Evolutionary conservation across 2,329 filamentous ascomycete species (phyloP), one percentile per base, ranked within the genome.

Genomic region (Chalara sp.): DNA sequence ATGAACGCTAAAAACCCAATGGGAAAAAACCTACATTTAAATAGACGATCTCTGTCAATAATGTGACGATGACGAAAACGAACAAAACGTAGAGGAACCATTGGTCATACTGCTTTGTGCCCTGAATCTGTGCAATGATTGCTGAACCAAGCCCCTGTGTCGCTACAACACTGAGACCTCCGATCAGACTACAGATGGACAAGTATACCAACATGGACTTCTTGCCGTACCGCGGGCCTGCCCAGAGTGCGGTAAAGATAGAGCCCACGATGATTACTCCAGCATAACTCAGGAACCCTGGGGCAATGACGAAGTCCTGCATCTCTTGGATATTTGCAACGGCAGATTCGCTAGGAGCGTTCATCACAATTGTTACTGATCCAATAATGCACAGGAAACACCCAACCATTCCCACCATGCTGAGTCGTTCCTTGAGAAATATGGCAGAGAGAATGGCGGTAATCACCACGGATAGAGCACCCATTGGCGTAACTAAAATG

Each of bases 131-230:
- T 0, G 92, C 88, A 50, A 96, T 80, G 56, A 99, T 91, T 13
- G 92, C 92, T 49, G 92, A 83, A 48, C 93, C 93, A 42, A 99
- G 72, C 13, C 93, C 93, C 69, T 97, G 92, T 3, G 91, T 97
- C 12, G 89, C 87, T 49, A 97, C 93, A 6, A 97, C 93, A 70
- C 90, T 96, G 64, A 97, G 74, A 1, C 91, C 93, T 57, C 93
- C 93, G 54, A 97, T 83, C 75, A 95, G 80, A 71, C 90, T 96
- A 78, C 93, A 99, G 61, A 99, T 92, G 60, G 86, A 91, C 59
- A 99, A 82, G 70, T 99, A 97, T 33, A 97, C 90, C 68, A 99
- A 78, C 93, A 99, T 97, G 64, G 87, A 92, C 76, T 89, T 92
- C 72, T 95, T 96, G 46, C 91, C 93, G 66, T 92, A 99, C 62